Percentiles rank a stretch among this genome's conserved stretches.
Conservation (phyloP, 768 basidiomycete genomes). For the Pleurotus eryngii region DNA sequence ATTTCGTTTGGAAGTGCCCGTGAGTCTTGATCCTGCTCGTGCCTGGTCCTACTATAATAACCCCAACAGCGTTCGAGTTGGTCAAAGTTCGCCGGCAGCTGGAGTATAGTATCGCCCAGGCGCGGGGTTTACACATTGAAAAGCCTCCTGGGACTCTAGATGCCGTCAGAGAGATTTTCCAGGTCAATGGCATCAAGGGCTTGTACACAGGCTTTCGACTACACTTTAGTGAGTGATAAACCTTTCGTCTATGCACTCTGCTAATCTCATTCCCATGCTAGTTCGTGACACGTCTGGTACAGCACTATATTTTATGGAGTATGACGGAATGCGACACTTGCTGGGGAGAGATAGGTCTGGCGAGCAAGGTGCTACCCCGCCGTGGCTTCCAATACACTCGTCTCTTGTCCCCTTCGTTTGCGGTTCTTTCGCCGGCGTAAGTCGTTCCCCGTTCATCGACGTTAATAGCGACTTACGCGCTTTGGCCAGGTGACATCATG, state of each 20-base stretch:
- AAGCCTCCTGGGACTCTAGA: conserved; percentile 78
- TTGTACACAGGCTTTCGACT: conserved; percentile 83
- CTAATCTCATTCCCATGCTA: conserved; percentile 21
- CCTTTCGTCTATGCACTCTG: not conserved
- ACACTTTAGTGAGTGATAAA: conserved; percentile 64
- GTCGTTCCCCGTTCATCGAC: conserved; percentile 12
- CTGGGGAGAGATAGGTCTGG: conserved; percentile 75
- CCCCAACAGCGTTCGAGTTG: conserved; percentile 75
- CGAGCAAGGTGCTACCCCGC: conserved; percentile 78
- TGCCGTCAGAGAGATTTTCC: conserved; percentile 79
- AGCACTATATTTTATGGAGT: conserved; percentile 89
- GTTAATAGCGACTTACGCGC: conserved; percentile 31
- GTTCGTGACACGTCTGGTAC: conserved; percentile 90
- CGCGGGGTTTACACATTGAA: conserved; percentile 62
- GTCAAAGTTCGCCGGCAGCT: conserved; percentile 94
- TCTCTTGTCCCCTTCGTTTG: conserved; percentile 88
- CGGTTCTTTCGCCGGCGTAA: conserved; percentile 85
- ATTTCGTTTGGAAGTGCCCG: conserved; percentile 89
- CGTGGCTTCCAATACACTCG: conserved; percentile 79
- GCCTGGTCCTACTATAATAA: no score
- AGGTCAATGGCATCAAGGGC: conserved; percentile 56
- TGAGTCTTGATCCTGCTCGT: conserved; percentile 38
- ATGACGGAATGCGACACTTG: conserved; percentile 86
- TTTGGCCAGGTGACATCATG: conserved; percentile 61
- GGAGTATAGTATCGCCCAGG: conserved; percentile 87